Conservation (phyloP, 495 filamentous ascomycete species). For the Eremomyces bilateralis region DNA sequence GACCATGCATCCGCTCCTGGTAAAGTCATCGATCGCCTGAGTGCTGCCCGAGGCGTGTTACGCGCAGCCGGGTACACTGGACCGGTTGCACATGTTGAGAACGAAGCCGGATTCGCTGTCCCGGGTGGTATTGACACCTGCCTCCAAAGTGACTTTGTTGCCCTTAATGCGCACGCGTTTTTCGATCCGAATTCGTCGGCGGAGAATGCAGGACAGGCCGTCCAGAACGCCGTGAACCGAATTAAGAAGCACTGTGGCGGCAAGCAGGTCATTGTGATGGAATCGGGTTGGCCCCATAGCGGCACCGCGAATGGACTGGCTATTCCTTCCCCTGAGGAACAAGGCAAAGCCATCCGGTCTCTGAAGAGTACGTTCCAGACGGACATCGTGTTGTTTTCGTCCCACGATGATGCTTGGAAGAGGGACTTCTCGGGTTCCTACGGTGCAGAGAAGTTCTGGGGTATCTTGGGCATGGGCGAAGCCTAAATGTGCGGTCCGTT, state of each 20-base stretch:
- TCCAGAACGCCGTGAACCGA: constrained; percentile 26
- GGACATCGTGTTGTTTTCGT: constrained; percentile 46
- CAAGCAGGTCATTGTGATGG: constrained; percentile 41
- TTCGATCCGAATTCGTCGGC: constrained; percentile 43
- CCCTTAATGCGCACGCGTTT: constrained; percentile 68
- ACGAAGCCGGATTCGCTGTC: constrained; percentile 41
- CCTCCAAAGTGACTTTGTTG: constrained; percentile 50
- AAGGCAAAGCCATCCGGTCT: constrained; percentile 38
- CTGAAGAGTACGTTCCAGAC: constrained; percentile 30
- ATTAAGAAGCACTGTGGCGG: constrained; percentile 31
- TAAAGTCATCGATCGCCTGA: constrained; percentile 32
- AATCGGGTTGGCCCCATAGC: constrained; percentile 64
- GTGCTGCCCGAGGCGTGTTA: constrained; percentile 32
- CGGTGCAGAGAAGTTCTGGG: constrained; percentile 1
- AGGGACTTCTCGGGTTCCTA: neutral
- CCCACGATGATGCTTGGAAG: constrained; percentile 52
- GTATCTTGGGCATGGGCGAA: constrained; percentile 1
- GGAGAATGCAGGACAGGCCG: constrained; percentile 38
- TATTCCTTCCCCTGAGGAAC: constrained; percentile 39
- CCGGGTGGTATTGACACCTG: constrained; percentile 70
- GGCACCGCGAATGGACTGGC: constrained; percentile 42
- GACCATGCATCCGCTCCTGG: constrained; percentile 20
- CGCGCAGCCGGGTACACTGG: constrained; percentile 43
- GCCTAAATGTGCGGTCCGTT: too few relatives aligned
- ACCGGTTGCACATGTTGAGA: constrained; percentile 52